Conservation (phyloP, 2,329 filamentous ascomycete genomes). For the Cladophialophora carrionii region DNA sequence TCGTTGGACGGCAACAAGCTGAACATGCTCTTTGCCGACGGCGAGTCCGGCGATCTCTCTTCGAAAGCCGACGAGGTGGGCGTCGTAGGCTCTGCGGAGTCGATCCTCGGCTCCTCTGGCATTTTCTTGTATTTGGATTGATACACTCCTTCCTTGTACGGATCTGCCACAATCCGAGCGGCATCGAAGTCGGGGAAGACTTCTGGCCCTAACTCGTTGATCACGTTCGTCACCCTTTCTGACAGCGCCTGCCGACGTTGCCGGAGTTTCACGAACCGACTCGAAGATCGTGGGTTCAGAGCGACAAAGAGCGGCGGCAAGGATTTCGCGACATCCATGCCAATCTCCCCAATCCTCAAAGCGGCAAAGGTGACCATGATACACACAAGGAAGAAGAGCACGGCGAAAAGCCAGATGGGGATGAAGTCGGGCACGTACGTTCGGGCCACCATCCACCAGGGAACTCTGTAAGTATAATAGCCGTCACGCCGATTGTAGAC, state of each 20-base stretch:
- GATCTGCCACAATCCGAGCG: slow-evolving; percentile 66
- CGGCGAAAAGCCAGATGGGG: slow-evolving; percentile 74
- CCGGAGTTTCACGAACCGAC: slow-evolving; percentile 79
- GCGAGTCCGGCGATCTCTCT: slow-evolving; percentile 38
- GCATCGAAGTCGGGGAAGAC: slow-evolving; percentile 96
- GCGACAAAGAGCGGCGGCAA: slow-evolving; percentile 83
- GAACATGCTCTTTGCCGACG: slow-evolving; percentile 42
- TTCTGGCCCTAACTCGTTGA: slow-evolving; percentile 93
- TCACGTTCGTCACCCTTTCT: slow-evolving; percentile 81
- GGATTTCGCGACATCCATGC: slow-evolving; percentile 98
- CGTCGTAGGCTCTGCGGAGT: slow-evolving; percentile 43
- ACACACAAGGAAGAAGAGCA: slow-evolving; percentile 78
- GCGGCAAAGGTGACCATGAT: slow-evolving; percentile 88
- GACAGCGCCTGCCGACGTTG: slow-evolving; percentile 73
- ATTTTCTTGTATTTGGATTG: slow-evolving; percentile 37
- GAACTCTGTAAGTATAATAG: slow-evolving; percentile 76
- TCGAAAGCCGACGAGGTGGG: slow-evolving; percentile 38
- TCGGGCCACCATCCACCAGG: slow-evolving; percentile 72
- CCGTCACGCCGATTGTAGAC: slow-evolving; percentile 81
- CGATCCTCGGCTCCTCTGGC: slow-evolving; percentile 34
- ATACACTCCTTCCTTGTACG: slow-evolving; percentile 48
- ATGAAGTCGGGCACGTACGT: slow-evolving; percentile 73
- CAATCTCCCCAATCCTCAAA: slow-evolving; percentile 93
- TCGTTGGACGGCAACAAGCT: slow-evolving; percentile 75
- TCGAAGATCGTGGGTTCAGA: slow-evolving; percentile 80